A percentile compares a stretch with the other conserved stretches of the same genome.
These are phyloP conservation scores for Lycium ferocissimum DNA, from an alignment of 257 asterid species.

Conservation along the genomic window DNA sequence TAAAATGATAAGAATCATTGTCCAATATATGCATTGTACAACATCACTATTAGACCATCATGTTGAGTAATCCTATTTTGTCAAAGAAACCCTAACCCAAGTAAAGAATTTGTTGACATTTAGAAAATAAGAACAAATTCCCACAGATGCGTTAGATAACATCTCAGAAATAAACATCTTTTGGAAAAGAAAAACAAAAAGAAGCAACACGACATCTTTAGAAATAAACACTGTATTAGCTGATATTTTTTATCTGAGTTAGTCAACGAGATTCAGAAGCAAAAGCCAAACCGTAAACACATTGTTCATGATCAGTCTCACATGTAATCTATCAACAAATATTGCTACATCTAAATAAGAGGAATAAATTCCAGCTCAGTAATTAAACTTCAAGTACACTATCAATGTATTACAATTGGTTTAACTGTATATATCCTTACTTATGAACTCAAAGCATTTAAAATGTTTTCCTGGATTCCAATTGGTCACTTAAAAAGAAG, in stretches of 20 bases:
- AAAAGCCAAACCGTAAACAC: background rate
- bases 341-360: background rate
- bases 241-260: conserved; percentile 1
- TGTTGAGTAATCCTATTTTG: background rate
- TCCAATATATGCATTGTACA: background rate
- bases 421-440: background rate
- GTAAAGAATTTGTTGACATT: too few relatives aligned
- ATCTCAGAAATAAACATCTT: too few relatives aligned
- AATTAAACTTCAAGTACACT: background rate
- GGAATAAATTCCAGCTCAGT: background rate
- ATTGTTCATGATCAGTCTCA: background rate
- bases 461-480: background rate
- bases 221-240: background rate
- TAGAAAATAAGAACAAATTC: background rate
- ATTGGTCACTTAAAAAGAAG: too few relatives aligned
- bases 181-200: too few relatives aligned
- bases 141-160: background rate
- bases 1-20: background rate
- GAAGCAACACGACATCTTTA: background rate
- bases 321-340: background rate
- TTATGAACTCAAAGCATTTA: background rate
- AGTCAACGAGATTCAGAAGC: background rate
- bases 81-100: too few relatives aligned
- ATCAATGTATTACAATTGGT: background rate
- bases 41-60: background rate